Conservation (phyloP, 371 early-diverging fungal species). For the Mycotypha africana region DNA sequence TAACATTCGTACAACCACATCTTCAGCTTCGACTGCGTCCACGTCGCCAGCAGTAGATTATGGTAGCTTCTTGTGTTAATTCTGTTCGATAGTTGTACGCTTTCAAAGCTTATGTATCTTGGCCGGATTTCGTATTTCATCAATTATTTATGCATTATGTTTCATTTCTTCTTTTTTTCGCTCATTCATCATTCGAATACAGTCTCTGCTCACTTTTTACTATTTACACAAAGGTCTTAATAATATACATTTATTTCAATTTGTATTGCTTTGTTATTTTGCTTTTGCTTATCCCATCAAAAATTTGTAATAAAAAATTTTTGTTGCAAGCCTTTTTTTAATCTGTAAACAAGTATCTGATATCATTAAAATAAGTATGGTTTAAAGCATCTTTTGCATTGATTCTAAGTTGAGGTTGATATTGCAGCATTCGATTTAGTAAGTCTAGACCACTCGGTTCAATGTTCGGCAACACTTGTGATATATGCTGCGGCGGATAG, state of each 20-base stretch:
- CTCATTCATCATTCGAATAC: neutral
- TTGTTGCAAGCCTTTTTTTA: no score
- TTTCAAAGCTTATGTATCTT: no score
- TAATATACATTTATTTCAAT: no score
- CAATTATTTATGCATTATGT: neutral
- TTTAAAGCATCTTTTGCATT: constrained; percentile 81
- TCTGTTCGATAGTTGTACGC: no score
- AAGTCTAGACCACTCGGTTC: constrained; percentile 74
- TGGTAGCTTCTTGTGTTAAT: no score
- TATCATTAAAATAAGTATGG: constrained; percentile 80
- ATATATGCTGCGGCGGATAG: constrained; percentile 65
- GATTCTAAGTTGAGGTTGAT: constrained; percentile 79
- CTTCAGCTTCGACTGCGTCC: no score
- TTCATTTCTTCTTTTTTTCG: neutral
- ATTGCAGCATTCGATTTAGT: constrained; percentile 72
- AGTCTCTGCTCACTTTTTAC: neutral
- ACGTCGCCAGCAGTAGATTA: no score
- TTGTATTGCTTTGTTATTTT: no score
- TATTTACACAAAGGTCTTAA: neutral
- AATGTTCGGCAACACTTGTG: constrained; percentile 70
- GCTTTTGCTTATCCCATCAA: no score
- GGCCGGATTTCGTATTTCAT: neutral
- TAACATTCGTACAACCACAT: neutral
- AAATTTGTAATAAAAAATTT: no score
- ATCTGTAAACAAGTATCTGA: constrained; percentile 10